Evolutionary conservation across 495 filamentous ascomycete species (phyloP), one percentile per base, ranked within the genome.

Genomic region (Hamigera avellanea): DNA sequence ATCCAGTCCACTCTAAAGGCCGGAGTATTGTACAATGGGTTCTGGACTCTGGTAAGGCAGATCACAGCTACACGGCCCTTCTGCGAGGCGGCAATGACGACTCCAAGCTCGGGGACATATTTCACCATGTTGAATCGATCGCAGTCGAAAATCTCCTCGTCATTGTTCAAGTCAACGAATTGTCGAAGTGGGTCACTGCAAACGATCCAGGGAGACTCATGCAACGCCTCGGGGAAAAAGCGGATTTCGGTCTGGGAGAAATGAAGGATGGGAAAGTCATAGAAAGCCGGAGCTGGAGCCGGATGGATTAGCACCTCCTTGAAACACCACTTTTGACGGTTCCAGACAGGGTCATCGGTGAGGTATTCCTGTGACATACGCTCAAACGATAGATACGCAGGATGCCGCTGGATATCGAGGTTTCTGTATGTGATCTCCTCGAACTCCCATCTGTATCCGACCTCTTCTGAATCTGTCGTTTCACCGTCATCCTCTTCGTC

Each of bases 41-140:
- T 37, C 26, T 60, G 37, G 26, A 57, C 51, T 41, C 66, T 53
- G 2, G 83, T 89, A 18, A 89, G 62, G 1, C 80, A 74, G 25
- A 94, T 60, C 2, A 96, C 59, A 1, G 73, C 82, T 8, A 80
- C 84, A 8, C 81, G 73, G 12, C 91, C 91, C 35, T 69, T 73
- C 31, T 83, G 73, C 3, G 79, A 80, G 6, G 74, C 88, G 0
- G 79, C 70, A 7, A 88, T 59, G 3, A 93, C 73, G 19, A 95
- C 62, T 5, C 76, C 82, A 13, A 93, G 67, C 40, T 91, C 82
- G 0, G 83, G 83, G 17, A 95, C 73, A 37, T 83, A 73, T 16
- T 76, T 59, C 5, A 80, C 57, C 75, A 89, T 81, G 58, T 81
- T 84, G 17, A 94, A 63, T 3, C 89, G 80, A 48, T 87, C 72